A percentile compares a stretch with the other conserved stretches of the same genome.
These are phyloP conservation scores for Cytidiella melzeri DNA, from an alignment of 768 basidiomycete species.

Conservation along the genomic window DNA sequence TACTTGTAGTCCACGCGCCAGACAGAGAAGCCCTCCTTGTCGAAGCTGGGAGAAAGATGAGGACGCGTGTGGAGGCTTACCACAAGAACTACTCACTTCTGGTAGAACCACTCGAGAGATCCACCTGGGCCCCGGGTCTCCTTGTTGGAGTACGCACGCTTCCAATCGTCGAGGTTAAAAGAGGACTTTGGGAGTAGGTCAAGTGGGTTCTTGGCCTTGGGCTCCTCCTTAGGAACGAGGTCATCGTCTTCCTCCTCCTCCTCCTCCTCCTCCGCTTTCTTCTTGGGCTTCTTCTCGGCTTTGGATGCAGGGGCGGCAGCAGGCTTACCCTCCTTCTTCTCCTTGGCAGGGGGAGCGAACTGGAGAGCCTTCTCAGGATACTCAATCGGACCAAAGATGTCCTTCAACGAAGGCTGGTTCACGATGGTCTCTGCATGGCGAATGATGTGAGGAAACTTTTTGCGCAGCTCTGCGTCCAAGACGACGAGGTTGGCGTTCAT, in stretches of 20 bases:
- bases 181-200: conserved; percentile 84
- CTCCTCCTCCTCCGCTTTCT: conserved; percentile 57
- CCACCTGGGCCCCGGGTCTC: conserved; percentile 85
- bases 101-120: conserved; percentile 93
- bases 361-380: conserved; percentile 67
- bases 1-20: conserved; percentile 98
- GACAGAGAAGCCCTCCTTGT: conserved; percentile 82
- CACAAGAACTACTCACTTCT: conserved; percentile 55
- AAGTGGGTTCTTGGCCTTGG: conserved; percentile 92
- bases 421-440: conserved; percentile 84
- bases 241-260: conserved; percentile 64
- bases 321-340: conserved; percentile 43
- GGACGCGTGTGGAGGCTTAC: neutral
- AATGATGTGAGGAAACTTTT: conserved; percentile 67
- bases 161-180: conserved; percentile 95
- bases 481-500: conserved; percentile 46
- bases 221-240: conserved; percentile 62
- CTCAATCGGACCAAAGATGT: conserved; percentile 51
- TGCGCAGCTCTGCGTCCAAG: conserved; percentile 61
- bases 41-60: conserved; percentile 49
- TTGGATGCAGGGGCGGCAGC: conserved; percentile 31
- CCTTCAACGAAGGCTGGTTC: conserved; percentile 75
- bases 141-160: conserved; percentile 95
- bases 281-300: conserved; percentile 35
- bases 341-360: conserved; percentile 72